Percentiles rank a stretch among this genome's conserved stretches.
phyloP scores from a whole-genome alignment of 768 basidiomycete species.

The Nidula microcarpa region DNA sequence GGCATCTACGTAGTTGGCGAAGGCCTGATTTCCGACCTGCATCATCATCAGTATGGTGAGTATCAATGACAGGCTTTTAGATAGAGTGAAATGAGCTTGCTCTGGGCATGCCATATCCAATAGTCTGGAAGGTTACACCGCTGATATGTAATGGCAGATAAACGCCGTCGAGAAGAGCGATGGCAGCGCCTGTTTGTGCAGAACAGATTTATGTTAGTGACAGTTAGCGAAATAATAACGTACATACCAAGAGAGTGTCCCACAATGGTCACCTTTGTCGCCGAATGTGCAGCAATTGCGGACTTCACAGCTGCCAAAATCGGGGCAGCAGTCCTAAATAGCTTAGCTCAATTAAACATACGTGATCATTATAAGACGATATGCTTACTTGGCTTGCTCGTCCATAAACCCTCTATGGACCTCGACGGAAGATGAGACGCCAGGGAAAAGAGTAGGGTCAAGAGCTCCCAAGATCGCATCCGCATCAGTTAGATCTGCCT shows the following conservation, averaged over 20 bases:
- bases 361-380: background rate
- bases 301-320: conserved; percentile 36
- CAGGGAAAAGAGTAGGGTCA: conserved; percentile 39
- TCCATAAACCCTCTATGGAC: conserved; percentile 41
- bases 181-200: conserved; percentile 19
- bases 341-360: background rate
- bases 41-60: background rate
- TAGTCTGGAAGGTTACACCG: conserved; percentile 27
- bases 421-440: conserved; percentile 30
- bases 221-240: background rate
- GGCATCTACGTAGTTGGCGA: conserved; percentile 18
- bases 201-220: background rate
- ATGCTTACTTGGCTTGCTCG: conserved; percentile 35
- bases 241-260: conserved; percentile 35
- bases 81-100: conserved; percentile 18
- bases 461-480: conserved; percentile 27
- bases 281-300: conserved; percentile 25
- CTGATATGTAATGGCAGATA: conserved; percentile 49
- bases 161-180: conserved; percentile 45
- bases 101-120: conserved; percentile 42
- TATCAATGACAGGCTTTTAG: background rate
- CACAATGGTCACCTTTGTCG: conserved; percentile 34
- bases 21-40: conserved; percentile 31
- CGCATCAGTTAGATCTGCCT: conserved; percentile 33
- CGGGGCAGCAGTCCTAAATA: conserved; percentile 35